phyloP scores from a whole-genome alignment of 768 basidiomycete species.

The Cyathus striatus region DNA sequence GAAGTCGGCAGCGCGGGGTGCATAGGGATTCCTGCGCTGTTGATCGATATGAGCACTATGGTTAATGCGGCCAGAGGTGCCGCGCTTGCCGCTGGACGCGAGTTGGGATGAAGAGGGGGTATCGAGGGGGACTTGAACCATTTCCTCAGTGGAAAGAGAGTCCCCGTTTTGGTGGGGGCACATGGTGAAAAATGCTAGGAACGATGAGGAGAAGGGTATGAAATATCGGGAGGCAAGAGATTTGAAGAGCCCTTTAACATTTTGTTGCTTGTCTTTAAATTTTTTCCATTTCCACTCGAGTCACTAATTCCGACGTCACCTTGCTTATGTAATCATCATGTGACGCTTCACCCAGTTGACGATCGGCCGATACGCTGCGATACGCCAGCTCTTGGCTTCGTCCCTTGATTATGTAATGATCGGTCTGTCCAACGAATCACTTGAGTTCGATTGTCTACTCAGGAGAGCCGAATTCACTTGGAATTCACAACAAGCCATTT shows the following conservation, averaged over 20 bases:
- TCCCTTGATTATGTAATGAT: too few relatives aligned
- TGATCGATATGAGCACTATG: slow-evolving; percentile 25
- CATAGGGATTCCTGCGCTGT: slow-evolving; percentile 71
- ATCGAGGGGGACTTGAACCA: slow-evolving; percentile 67
- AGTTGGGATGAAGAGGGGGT: slow-evolving; percentile 20
- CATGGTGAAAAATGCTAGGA: slow-evolving; percentile 34
- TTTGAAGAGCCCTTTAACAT: neutral
- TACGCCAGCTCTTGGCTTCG: too few relatives aligned
- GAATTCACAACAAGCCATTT: too few relatives aligned
- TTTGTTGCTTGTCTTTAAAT: slow-evolving; percentile 5
- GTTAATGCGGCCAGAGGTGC: slow-evolving; percentile 29
- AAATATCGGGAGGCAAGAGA: slow-evolving; percentile 2
- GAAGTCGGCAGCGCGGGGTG: slow-evolving; percentile 88
- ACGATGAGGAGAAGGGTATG: slow-evolving; percentile 9
- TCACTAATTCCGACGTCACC: neutral
- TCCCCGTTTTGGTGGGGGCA: slow-evolving; percentile 59
- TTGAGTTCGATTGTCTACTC: too few relatives aligned
- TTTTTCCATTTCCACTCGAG: slow-evolving; percentile 1
- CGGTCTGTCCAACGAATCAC: too few relatives aligned
- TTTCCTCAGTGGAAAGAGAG: slow-evolving; percentile 45
- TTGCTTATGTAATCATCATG: too few relatives aligned
- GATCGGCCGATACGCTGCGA: too few relatives aligned
- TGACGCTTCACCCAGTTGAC: too few relatives aligned
- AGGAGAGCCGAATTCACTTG: too few relatives aligned
- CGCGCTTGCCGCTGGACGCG: slow-evolving; percentile 40